Evolutionary conservation across 1,139 yeast species (phyloP).

Genomic region (Debaryomyces sp.): DNA sequence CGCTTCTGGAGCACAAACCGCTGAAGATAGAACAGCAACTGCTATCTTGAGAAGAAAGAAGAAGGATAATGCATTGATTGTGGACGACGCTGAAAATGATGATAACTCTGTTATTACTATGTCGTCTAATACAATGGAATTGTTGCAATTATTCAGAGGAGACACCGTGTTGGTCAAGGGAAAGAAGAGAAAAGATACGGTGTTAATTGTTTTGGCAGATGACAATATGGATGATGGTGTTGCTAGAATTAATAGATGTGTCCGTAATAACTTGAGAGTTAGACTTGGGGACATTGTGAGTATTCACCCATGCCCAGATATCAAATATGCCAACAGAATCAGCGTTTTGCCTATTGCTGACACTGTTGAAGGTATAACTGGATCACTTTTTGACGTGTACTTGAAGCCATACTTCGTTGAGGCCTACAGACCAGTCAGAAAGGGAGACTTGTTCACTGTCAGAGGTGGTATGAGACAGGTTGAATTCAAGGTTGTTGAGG

Average conservation of each 20-base stretch:
- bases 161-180: conserved; percentile 98
- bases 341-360: conserved; percentile 98
- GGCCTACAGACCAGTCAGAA: conserved; percentile 98
- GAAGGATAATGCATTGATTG: conserved; percentile 93
- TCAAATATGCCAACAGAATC: conserved; percentile 90
- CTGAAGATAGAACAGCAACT: conserved; percentile 91
- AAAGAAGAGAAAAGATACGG: conserved; percentile 97
- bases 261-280: conserved; percentile 91
- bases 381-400: conserved; percentile 95
- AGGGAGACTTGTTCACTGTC: conserved; percentile 94
- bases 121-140: conserved; percentile 94
- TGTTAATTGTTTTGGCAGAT: conserved; percentile 93
- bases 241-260: conserved; percentile 92
- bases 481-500: conserved; percentile 96
- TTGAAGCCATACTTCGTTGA: conserved; percentile 98
- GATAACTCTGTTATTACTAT: conserved; percentile 96
- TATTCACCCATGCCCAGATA: conserved; percentile 95
- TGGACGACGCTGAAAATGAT: conserved; percentile 96
- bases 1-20: conserved; percentile 45
- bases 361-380: conserved; percentile 97
- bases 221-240: conserved; percentile 97
- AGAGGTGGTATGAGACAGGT: conserved; percentile 99
- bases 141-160: conserved; percentile 93
- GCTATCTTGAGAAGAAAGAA: conserved; percentile 96
- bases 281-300: conserved; percentile 92